Base-by-base conservation (phyloP, 2,329 filamentous ascomycete genomes). In the Diaporthe capsici region DNA sequence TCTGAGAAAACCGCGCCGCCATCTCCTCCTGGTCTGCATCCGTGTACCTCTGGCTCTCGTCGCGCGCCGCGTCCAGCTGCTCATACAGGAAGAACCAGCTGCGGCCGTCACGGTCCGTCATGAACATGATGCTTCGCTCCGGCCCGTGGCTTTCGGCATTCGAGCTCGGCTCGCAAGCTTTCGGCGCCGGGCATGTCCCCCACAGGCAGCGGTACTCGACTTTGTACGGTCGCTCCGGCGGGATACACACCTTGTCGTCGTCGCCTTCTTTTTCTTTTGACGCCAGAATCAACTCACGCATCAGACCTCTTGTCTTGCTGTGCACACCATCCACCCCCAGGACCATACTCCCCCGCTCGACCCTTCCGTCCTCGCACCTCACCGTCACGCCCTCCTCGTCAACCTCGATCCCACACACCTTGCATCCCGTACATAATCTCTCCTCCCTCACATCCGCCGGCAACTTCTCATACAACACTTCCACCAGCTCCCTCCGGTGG, bases 321-420 rank as follows among this genome's bases (percentile, higher is more conserved):
- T 85, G 83, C 3, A 84, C 83, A 9, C 86, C 86, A 74, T 88
- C 86, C 28, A 85, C 84, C 4, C 85, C 86, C 28, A 87, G 79
- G 3, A 85, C 74, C 28, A 88, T 77, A 75, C 83, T 81, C 0
- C 84, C 86, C 0, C 76, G 31, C 76, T 83, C 83, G 1, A 72
- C 57, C 49, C 68, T 58, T 2, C 73, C 73, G 20, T 75, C 73
- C 12, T 57, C 55, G 25, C 67, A 72, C 39, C 42, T 7, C 31
- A 75, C 73, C 55, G 42, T 75, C 39, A 75, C 73, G 44, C 73
- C 67, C 34, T 39, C 25, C 17, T 72, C 44, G 20, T 73, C 71
- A 55, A 70, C 34, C 34, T 70, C 65, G 2, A 70, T 2, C 65
- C 49, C 65, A 42, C 49, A 70, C n/a, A 70, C 65, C 34, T 70